Evolutionary conservation across 1,284 basidiomycete genomes (phyloP), one percentile per base, ranked within the genome.

Genomic region (Apiotrichum sp.): DNA sequence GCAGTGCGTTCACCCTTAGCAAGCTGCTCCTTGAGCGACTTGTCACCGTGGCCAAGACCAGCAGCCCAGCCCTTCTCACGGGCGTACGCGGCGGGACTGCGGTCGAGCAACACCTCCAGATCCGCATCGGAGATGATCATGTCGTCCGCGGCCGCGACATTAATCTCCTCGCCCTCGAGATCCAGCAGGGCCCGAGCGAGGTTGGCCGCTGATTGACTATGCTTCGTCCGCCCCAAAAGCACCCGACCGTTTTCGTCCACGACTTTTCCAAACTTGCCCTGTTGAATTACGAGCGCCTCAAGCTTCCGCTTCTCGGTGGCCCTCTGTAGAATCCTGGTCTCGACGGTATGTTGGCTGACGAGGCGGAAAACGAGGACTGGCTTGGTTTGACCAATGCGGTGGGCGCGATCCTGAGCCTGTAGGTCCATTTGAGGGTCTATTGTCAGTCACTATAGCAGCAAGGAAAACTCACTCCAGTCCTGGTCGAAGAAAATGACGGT

Each of bases 401-500:
- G 93, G 0, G 91, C 93, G 36, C 93, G 84, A 69, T 96, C 95
- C 73, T 95, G 91, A 0, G 95, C 95, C 74, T 98, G 93, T 4
- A 92, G 79, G 64, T 98, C 95, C 86, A 93, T 92, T 78, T 95
- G 91, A 0, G 93, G 93, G 68, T 97, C 89, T 90, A 16, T 2
- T 3, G 33, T 49, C 47, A 49, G 47, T 41, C 40, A 41, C 14
- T n/a, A 3, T 16, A 1, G n/a, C 6, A 13, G 10, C 11, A 3
- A n/a, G 5, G 34, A 5, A 22, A 16, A 78, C 82, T 58, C 71
- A 89, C 88, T 77, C 92, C 93, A 95, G 71, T 96, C 93, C 67
- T 91, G 88, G 68, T 96, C 93, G 68, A 93, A 97, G 75, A 93
- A 92, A 56, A 93, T 89, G 55, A 93, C 90, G 0, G 90, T 93